Evolutionary conservation across 331 rosid species (phyloP).

Genomic region (Acacia concinna): DNA sequence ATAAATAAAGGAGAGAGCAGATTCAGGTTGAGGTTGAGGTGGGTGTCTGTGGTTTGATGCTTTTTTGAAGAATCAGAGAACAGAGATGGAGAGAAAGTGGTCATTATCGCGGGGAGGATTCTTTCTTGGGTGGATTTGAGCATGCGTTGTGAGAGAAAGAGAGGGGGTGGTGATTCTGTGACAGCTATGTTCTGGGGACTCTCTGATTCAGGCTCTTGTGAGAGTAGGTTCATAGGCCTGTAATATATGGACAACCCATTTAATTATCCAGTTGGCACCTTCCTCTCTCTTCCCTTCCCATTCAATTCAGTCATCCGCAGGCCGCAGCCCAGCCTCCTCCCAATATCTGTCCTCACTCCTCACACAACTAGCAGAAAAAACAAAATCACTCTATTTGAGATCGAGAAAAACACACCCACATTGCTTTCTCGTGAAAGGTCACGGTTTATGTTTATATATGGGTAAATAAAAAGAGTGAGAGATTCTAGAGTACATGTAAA

Average conservation of each 20-base stretch:
- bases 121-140: constrained; percentile 17
- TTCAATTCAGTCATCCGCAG: background rate
- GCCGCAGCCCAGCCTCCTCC: background rate
- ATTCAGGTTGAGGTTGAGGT: background rate
- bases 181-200: constrained; percentile 48
- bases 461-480: background rate
- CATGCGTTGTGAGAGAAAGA: constrained; percentile 37
- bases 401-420: background rate
- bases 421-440: background rate
- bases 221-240: constrained; percentile 46
- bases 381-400: background rate
- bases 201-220: constrained; percentile 39
- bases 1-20: background rate
- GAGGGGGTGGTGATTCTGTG: constrained; percentile 10
- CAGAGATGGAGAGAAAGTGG: background rate
- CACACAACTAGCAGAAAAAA: background rate
- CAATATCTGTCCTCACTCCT: background rate
- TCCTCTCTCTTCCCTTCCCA: background rate
- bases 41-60: background rate
- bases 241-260: constrained; percentile 40
- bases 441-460: background rate
- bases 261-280: constrained; percentile 31
- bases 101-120: constrained; percentile 13
- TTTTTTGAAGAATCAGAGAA: background rate
- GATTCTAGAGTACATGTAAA: background rate